phyloP scores from a whole-genome alignment of 805 yeast genomes.

The Citeromyces nyonsensis region DNA sequence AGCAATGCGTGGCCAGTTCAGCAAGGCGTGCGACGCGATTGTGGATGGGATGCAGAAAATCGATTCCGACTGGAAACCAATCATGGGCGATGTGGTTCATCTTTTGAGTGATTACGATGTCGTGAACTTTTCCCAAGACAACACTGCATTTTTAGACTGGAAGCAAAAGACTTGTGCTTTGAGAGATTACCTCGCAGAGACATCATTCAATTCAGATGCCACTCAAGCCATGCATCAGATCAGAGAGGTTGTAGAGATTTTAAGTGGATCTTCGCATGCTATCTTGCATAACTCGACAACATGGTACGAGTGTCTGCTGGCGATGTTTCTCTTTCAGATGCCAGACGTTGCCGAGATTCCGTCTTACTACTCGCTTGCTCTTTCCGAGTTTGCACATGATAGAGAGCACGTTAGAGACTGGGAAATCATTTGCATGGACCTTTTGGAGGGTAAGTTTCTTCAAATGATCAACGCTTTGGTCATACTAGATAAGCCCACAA shows the following conservation, averaged over 20 bases:
- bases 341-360: slow-evolving; percentile 27
- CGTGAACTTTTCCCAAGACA: slow-evolving; percentile 16
- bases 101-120: slow-evolving; percentile 23
- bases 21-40: slow-evolving; percentile 35
- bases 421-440: slow-evolving; percentile 40
- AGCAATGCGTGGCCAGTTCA: slow-evolving; percentile 43
- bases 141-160: slow-evolving; percentile 30
- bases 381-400: slow-evolving; percentile 18
- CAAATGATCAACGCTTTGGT: slow-evolving; percentile 45
- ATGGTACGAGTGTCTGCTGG: slow-evolving; percentile 53
- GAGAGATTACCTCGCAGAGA: slow-evolving; percentile 20
- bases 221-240: slow-evolving; percentile 15
- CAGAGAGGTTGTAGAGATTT: slow-evolving; percentile 22
- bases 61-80: slow-evolving; percentile 13
- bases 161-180: slow-evolving; percentile 31
- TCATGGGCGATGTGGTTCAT: slow-evolving; percentile 23
- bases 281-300: slow-evolving; percentile 33
- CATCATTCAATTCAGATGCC: slow-evolving; percentile 12
- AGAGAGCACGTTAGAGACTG: slow-evolving; percentile 17
- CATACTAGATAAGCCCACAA: slow-evolving; percentile 42
- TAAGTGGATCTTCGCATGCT: slow-evolving; percentile 29
- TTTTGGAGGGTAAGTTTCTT: slow-evolving; percentile 39
- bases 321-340: slow-evolving; percentile 32
- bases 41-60: slow-evolving; percentile 17
- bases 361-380: slow-evolving; percentile 23